These are phyloP conservation scores for Coprinellus micaceus DNA, from an alignment of 768 basidiomycete genomes.

Conservation along the genomic window DNA sequence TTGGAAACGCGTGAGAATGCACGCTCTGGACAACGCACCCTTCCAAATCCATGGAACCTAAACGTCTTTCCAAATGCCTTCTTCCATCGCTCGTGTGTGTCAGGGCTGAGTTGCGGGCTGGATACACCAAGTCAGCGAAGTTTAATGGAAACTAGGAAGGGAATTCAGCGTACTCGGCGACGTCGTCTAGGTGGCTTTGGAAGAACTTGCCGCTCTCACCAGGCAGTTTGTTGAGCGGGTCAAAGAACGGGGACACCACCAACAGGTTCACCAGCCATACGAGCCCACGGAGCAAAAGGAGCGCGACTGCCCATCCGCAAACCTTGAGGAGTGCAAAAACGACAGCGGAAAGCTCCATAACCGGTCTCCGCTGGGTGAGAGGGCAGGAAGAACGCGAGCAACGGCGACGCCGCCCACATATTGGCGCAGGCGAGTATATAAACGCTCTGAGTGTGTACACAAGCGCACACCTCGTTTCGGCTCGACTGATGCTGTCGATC, in stretches of 20 bases:
- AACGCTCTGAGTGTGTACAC: background rate
- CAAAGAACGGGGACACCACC: slow-evolving; percentile 40
- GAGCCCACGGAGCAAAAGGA: slow-evolving; percentile 33
- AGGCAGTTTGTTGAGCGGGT: slow-evolving; percentile 46
- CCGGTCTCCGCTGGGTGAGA: too few species aligned
- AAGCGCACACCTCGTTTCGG: background rate
- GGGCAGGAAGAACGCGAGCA: background rate
- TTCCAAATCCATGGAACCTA: slow-evolving; percentile 53
- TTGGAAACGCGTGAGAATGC: too few species aligned
- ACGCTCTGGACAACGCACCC: too few species aligned
- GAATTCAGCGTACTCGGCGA: slow-evolving; percentile 41
- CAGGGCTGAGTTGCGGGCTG: slow-evolving; percentile 42
- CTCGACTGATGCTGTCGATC: background rate
- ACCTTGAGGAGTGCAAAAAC: slow-evolving; percentile 19
- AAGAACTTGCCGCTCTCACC: slow-evolving; percentile 42
- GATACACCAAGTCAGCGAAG: background rate
- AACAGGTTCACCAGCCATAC: slow-evolving; percentile 43
- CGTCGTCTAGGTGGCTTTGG: slow-evolving; percentile 41
- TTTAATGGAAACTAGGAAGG: background rate
- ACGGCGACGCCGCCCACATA: background rate
- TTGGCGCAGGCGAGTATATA: background rate
- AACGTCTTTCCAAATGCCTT: slow-evolving; percentile 47
- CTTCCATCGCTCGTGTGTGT: slow-evolving; percentile 42
- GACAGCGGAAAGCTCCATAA: background rate
- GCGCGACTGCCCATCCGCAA: slow-evolving; percentile 23